Evolutionary conservation across 441 rosid genomes (phyloP).

Genomic region (Syzygium syzygioides): DNA sequence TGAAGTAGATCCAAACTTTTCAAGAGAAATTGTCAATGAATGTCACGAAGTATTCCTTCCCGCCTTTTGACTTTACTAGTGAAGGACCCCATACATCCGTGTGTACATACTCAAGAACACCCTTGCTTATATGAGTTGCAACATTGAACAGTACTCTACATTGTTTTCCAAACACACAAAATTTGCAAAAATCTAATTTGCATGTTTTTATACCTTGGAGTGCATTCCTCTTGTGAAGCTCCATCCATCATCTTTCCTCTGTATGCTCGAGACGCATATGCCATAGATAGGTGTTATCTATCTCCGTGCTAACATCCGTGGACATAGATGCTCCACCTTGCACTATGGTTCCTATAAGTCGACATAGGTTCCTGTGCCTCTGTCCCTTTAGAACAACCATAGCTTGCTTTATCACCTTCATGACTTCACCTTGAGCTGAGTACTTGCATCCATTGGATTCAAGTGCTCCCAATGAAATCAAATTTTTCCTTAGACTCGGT

Average conservation of each 20-base stretch:
- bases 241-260: background rate
- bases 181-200: too few relatives aligned
- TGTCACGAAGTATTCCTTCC: background rate
- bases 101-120: background rate
- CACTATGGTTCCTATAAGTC: background rate
- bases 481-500: too few relatives aligned
- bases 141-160: background rate
- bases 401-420: background rate
- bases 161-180: background rate
- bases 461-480: background rate
- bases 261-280: background rate
- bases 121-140: background rate
- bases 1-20: background rate
- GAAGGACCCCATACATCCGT: background rate
- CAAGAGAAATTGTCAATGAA: background rate
- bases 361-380: background rate
- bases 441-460: background rate
- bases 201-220: background rate
- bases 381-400: background rate
- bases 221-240: background rate
- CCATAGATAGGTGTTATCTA: too few relatives aligned
- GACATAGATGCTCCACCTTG: background rate
- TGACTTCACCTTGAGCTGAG: background rate
- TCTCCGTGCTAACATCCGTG: too few relatives aligned
- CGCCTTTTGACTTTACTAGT: background rate